Percentiles rank a stretch among this genome's conserved stretches.
Conservation (phyloP, 805 yeast species). For the Nakazawaea populi region DNA sequence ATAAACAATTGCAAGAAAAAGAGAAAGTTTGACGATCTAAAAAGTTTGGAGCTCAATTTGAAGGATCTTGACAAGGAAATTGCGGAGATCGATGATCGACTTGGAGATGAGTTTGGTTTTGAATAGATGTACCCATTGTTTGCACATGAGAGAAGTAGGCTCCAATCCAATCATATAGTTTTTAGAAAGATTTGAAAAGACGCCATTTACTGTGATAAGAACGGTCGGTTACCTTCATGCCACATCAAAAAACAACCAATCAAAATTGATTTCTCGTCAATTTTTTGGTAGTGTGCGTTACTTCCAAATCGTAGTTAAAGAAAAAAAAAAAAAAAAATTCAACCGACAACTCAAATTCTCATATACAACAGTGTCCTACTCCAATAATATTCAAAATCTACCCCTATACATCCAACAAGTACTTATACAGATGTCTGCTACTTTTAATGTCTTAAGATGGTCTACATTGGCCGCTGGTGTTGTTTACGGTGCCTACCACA, state of each 20-base stretch:
- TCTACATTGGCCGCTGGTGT: constrained; percentile 85
- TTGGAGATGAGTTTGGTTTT: constrained; percentile 48
- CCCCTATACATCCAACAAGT: too few species aligned
- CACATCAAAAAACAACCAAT: too few species aligned
- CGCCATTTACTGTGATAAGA: too few species aligned
- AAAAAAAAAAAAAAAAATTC: not conserved
- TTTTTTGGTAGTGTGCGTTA: not conserved
- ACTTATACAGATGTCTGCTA: constrained; percentile 16
- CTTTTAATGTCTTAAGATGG: constrained; percentile 78
- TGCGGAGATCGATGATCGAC: constrained; percentile 32
- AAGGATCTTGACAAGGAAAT: constrained; percentile 50
- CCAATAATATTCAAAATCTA: not conserved
- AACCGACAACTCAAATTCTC: not conserved
- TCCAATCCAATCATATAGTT: too few species aligned
- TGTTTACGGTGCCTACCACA: constrained; percentile 83
- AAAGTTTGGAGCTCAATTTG: constrained; percentile 50
- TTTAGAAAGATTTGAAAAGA: too few species aligned
- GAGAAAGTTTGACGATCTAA: constrained; percentile 73
- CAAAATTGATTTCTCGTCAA: too few species aligned
- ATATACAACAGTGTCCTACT: not conserved
- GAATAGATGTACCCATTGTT: not conserved
- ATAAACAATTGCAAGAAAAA: constrained; percentile 55
- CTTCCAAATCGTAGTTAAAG: not conserved
- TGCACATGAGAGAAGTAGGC: too few species aligned
- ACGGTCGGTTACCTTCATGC: too few species aligned